A percentile compares a stretch with the other conserved stretches of the same genome.
Evolutionary conservation across 768 basidiomycete genomes (phyloP).

Genomic region (Mycena rebaudengoi): DNA sequence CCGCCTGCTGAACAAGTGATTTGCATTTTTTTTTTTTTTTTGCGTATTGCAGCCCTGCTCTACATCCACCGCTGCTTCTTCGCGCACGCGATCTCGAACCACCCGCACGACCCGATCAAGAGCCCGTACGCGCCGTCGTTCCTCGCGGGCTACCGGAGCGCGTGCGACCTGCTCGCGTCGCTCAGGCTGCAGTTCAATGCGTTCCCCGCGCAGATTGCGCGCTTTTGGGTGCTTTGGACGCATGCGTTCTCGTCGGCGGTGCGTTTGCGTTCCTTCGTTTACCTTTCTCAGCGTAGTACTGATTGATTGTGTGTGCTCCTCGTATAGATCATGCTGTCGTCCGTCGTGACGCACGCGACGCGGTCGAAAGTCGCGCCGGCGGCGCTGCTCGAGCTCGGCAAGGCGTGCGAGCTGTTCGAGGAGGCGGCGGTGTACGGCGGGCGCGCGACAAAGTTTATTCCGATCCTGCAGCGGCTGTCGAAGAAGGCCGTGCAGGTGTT

Average conservation of each 20-base stretch:
- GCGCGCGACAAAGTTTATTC: constrained; percentile 75
- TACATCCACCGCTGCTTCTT: constrained; percentile 83
- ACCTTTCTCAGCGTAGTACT: background rate
- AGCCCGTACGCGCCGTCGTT: constrained; percentile 74
- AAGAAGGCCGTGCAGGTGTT: constrained; percentile 66
- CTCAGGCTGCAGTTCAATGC: constrained; percentile 57
- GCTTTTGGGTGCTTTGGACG: constrained; percentile 80
- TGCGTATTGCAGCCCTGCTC: constrained; percentile 58
- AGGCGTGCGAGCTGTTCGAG: constrained; percentile 72
- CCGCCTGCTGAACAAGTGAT: background rate
- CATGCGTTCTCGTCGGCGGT: constrained; percentile 75
- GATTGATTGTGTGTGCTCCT: constrained; percentile 1
- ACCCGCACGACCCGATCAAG: constrained; percentile 72
- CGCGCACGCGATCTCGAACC: constrained; percentile 72
- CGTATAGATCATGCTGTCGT: constrained; percentile 78
- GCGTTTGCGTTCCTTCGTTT: constrained; percentile 29
- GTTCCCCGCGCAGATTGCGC: constrained; percentile 65
- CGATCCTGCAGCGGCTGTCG: constrained; percentile 68
- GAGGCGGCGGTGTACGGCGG: constrained; percentile 51
- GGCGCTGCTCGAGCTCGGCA: constrained; percentile 70
- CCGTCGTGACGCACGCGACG: constrained; percentile 76
- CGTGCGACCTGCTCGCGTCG: constrained; percentile 62
- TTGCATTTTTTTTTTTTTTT: background rate
- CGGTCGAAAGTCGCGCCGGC: constrained; percentile 75
- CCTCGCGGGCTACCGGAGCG: constrained; percentile 72